Evolutionary conservation across 768 basidiomycete species (phyloP).

Genomic region (Auricularia cornea): DNA sequence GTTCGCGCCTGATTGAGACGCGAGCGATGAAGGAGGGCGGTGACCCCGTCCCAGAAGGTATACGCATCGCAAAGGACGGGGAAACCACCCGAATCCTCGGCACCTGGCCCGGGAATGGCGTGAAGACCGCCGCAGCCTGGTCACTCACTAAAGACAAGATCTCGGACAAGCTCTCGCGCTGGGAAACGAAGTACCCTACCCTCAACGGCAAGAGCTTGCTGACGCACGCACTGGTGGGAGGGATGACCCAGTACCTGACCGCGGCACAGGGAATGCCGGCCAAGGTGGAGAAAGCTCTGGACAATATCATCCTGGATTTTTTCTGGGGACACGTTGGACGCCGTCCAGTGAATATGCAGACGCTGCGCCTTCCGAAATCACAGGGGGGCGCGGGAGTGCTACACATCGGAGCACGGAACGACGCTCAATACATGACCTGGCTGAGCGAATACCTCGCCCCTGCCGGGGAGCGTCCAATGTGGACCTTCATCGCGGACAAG

Average conservation of each 20-base stretch:
- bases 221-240: conserved; percentile 20
- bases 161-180: conserved; percentile 10
- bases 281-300: conserved; percentile 13
- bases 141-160: conserved; percentile 21
- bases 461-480: not conserved
- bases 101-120: conserved; percentile 22
- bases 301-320: conserved; percentile 17
- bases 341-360: not conserved
- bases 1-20: not conserved
- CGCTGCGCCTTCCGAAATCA: not conserved
- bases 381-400: not conserved
- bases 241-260: conserved; percentile 27
- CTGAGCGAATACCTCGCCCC: not conserved
- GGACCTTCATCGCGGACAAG: conserved; percentile 8
- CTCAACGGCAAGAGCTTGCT: conserved; percentile 20
- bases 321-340: conserved; percentile 16
- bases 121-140: conserved; percentile 19
- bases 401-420: not conserved
- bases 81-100: conserved; percentile 24
- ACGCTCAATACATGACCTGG: conserved; percentile 12
- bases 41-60: not conserved
- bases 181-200: conserved; percentile 22
- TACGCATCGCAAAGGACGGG: conserved; percentile 7
- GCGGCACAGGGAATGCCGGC: conserved; percentile 31
- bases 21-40: not conserved